Percentiles rank a stretch among this genome's conserved stretches.
Conservation (phyloP, 176 grass and related monocot genomes). For the Leersia perrieri region DNA sequence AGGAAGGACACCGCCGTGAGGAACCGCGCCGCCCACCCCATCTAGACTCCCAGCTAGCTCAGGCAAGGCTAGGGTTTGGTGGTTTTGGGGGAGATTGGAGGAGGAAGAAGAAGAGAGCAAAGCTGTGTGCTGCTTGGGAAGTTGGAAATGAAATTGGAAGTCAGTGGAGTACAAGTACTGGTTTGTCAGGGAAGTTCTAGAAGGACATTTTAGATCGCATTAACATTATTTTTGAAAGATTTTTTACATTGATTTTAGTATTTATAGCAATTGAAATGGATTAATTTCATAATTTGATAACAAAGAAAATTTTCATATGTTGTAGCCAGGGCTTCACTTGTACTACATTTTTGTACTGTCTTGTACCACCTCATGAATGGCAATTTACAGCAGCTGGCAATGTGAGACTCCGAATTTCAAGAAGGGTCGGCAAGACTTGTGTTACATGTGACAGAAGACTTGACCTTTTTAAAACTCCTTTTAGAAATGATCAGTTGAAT, state of each 20-base stretch:
- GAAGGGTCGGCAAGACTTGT: not conserved
- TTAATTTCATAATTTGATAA: too few species aligned
- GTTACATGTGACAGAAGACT: not conserved
- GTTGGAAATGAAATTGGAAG: not conserved
- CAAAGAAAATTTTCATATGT: too few species aligned
- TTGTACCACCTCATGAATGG: too few species aligned
- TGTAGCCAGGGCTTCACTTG: too few species aligned
- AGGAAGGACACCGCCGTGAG: conserved; percentile 68
- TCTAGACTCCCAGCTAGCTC: conserved; percentile 5
- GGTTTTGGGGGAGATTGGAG: not conserved
- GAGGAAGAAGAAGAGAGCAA: not conserved
- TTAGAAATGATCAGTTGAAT: not conserved
- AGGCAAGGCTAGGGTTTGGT: conserved; percentile 18
- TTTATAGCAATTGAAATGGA: not conserved
- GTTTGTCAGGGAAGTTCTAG: too few species aligned
- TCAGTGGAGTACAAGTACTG: not conserved
- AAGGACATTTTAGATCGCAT: not conserved
- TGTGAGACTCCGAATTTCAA: not conserved
- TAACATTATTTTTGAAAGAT: not conserved
- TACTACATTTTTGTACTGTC: too few species aligned
- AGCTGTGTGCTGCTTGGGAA: not conserved
- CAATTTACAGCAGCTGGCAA: not conserved
- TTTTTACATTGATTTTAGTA: not conserved
- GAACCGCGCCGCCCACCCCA: conserved; percentile 81
- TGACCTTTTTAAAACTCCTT: not conserved